Evolutionary conservation across 495 filamentous ascomycete genomes (phyloP).

Genomic region (Trichoderma virens): DNA sequence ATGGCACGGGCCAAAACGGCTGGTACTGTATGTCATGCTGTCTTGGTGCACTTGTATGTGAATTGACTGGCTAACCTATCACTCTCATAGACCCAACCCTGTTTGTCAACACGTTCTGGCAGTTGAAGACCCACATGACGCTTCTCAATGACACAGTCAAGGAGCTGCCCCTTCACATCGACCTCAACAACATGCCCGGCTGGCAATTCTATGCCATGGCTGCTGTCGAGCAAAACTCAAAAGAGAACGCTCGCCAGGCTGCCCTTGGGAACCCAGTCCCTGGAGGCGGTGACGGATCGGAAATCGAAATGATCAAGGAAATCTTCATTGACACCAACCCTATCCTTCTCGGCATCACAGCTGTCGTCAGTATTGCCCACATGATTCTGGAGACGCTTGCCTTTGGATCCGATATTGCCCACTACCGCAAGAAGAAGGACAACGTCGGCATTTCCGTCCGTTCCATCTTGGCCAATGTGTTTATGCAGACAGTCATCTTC

Average conservation of each 20-base stretch:
- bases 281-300: conserved; percentile 48
- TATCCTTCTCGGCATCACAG: conserved; percentile 78
- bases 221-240: conserved; percentile 77
- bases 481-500: conserved; percentile 96
- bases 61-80: background rate
- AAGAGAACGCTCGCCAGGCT: conserved; percentile 66
- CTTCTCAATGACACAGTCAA: conserved; percentile 88
- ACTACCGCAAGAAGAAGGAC: conserved; percentile 99
- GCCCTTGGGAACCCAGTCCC: conserved; percentile 54
- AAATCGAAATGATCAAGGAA: conserved; percentile 94
- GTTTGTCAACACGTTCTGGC: conserved; percentile 95
- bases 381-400: conserved; percentile 94
- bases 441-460: conserved; percentile 91
- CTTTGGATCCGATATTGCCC: conserved; percentile 94
- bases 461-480: conserved; percentile 93
- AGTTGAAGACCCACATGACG: conserved; percentile 83
- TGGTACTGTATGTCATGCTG: conserved; percentile 70
- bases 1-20: conserved; percentile 75
- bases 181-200: conserved; percentile 69
- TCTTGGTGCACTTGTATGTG: too few species aligned
- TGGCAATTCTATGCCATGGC: conserved; percentile 89
- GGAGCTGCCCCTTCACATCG: conserved; percentile 73
- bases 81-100: conserved; percentile 56
- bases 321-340: conserved; percentile 91
- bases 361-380: conserved; percentile 77